Evolutionary conservation across 2,329 filamentous ascomycete species (phyloP), one percentile per base, ranked within the genome.

Genomic region (Cytospora mali): DNA sequence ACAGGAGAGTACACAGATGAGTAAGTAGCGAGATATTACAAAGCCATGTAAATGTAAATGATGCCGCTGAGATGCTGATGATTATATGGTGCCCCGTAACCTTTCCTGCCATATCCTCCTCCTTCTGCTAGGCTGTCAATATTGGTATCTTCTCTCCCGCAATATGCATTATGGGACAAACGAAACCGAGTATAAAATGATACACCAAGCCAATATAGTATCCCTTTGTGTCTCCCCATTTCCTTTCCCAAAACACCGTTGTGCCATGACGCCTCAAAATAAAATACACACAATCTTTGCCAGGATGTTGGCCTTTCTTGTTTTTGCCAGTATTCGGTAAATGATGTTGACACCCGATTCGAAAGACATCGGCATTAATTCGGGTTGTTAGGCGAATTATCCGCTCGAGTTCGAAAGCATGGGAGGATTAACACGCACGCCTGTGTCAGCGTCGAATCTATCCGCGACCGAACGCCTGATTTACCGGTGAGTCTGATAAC

Each of bases 91-190:
- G 6, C 42, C 42, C 57, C 46, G 5, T 33, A 5, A 6, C 48
- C 46, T 14, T 50, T 28, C n/a, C 55, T 14, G n/a, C 11, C 39
- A 46, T 33, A 25, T 23, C 54, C 54, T 25, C 54, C 54, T 25
- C 5, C 27, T n/a, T 46, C 27, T 46, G 16, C 4, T 27, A 27
- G 33, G 7, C 18, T 21, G 23, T 11, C n/a, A 11, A 55, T 28
- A n/a, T 7, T 55, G 52, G 21, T 16, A 25, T 46, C 42, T 39
- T 46, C 25, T 23, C 35, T 42, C 54, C 54, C 27, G 39, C 54
- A 39, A 25, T 55, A 55, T 55, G 54, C 23, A 55, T 55, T 25
- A 42, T 39, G 39, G 54, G 29, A 33, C 48, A 33, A 35, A 51
- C 21, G 21, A 46, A 46, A 46, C 42, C 42, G 18, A 23, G 23